A percentile compares a stretch with the other conserved stretches of the same genome.
These are phyloP conservation scores for Clonostachys sp. DNA, from an alignment of 2,329 filamentous ascomycete genomes.

Conservation along the genomic window DNA sequence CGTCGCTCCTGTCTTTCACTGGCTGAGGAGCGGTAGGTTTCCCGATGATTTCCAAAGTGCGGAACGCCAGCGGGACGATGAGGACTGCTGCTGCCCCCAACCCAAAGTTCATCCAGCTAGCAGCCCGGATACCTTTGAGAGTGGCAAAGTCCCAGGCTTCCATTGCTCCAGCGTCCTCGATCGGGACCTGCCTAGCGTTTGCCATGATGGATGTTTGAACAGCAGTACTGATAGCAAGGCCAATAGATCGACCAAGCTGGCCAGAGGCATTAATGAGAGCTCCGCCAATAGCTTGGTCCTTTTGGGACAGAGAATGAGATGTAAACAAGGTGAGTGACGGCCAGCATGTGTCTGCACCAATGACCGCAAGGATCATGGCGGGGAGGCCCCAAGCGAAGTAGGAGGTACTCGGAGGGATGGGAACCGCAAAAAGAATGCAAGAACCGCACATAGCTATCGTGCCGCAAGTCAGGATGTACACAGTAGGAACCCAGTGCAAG, in stretches of 20 bases:
- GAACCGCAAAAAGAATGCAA: slow-evolving; percentile 57
- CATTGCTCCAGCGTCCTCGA: slow-evolving; percentile 37
- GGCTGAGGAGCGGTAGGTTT: slow-evolving; percentile 15
- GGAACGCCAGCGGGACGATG: slow-evolving; percentile 42
- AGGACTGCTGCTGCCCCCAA: slow-evolving; percentile 35
- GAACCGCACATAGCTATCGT: slow-evolving; percentile 50
- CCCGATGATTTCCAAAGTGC: slow-evolving; percentile 48
- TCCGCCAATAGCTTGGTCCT: slow-evolving; percentile 64
- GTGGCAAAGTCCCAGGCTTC: slow-evolving; percentile 37
- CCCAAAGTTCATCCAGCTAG: slow-evolving; percentile 47
- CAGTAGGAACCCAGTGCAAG: slow-evolving; percentile 53
- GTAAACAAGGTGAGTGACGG: slow-evolving; percentile 63
- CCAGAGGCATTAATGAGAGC: slow-evolving; percentile 64
- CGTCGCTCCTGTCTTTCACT: too few relatives aligned
- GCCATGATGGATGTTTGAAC: slow-evolving; percentile 60
- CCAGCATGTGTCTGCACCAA: slow-evolving; percentile 64
- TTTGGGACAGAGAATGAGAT: slow-evolving; percentile 53
- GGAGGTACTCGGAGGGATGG: slow-evolving; percentile 52
- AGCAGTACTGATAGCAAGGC: slow-evolving; percentile 60
- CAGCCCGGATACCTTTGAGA: slow-evolving; percentile 41
- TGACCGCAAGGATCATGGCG: slow-evolving; percentile 61
- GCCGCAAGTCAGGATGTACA: slow-evolving; percentile 53
- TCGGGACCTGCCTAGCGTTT: slow-evolving; percentile 31
- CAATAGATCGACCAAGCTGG: slow-evolving; percentile 62
- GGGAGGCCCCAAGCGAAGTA: slow-evolving; percentile 67